Conservation (phyloP, 257 asterid genomes). For the Mitragyna speciosa region DNA sequence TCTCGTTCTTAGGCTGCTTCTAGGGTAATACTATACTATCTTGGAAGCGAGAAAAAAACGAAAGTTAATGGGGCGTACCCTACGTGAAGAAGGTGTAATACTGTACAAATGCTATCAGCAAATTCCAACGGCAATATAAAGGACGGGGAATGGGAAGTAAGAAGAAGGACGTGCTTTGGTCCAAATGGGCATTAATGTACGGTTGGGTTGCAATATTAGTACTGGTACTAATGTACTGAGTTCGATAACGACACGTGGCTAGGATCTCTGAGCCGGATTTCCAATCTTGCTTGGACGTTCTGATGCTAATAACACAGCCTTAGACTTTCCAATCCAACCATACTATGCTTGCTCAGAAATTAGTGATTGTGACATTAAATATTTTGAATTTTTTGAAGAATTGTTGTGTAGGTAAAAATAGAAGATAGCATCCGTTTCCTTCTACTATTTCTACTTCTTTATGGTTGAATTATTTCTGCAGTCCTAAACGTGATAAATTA, state of each 20-base stretch:
- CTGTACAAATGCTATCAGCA: too few relatives aligned
- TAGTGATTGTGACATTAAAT: background rate
- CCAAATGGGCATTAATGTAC: constrained; percentile 6
- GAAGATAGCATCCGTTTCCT: background rate
- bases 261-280: background rate
- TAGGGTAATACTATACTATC: background rate
- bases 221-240: background rate
- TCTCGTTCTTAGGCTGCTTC: background rate
- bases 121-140: background rate
- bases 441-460: background rate
- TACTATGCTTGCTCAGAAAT: background rate
- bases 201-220: background rate
- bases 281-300: background rate
- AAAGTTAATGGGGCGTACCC: too few relatives aligned
- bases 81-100: background rate
- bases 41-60: background rate
- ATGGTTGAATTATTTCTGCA: background rate
- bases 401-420: background rate
- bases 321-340: background rate
- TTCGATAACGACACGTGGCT: background rate
- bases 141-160: background rate
- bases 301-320: background rate
- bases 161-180: constrained; percentile 9
- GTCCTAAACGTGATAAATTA: background rate
- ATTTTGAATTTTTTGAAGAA: background rate